phyloP scores from a whole-genome alignment of 192 early-diverging fungal species.

The Ramicandelaber brevisporus region DNA sequence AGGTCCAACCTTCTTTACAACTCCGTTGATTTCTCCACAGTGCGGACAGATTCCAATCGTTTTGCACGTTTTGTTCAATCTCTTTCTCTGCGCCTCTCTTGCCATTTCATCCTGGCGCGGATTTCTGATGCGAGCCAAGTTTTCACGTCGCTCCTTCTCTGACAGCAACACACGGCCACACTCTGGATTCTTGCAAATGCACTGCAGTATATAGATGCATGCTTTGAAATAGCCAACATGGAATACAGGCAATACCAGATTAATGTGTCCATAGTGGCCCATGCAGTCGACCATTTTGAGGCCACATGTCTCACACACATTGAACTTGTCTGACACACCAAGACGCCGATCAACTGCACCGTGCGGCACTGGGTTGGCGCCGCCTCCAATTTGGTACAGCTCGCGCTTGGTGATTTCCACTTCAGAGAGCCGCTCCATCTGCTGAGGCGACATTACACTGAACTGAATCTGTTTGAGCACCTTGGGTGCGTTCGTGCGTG shows the following conservation, averaged over 20 bases:
- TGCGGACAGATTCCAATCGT: slow-evolving; percentile 63
- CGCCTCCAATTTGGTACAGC: slow-evolving; percentile 41
- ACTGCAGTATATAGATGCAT: slow-evolving; percentile 70
- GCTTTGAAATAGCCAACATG: slow-evolving; percentile 94
- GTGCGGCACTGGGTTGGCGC: slow-evolving; percentile 48
- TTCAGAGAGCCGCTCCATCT: slow-evolving; percentile 69
- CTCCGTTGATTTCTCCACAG: slow-evolving; percentile 59
- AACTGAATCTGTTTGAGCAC: slow-evolving; percentile 83
- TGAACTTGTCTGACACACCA: slow-evolving; percentile 64
- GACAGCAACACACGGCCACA: slow-evolving; percentile 74
- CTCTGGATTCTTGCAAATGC: slow-evolving; percentile 93
- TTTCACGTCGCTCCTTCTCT: slow-evolving; percentile 44
- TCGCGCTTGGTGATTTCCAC: slow-evolving; percentile 78
- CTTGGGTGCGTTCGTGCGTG: slow-evolving; percentile 36
- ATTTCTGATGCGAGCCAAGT: slow-evolving; percentile 36
- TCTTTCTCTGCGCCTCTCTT: slow-evolving; percentile 51
- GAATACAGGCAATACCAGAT: slow-evolving; percentile 83
- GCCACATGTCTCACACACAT: slow-evolving; percentile 74
- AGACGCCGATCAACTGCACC: slow-evolving; percentile 80
- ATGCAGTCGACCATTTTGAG: slow-evolving; percentile 69
- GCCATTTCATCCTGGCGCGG: slow-evolving; percentile 64
- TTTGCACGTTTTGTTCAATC: slow-evolving; percentile 63
- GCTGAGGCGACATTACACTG: slow-evolving; percentile 71
- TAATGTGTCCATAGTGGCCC: slow-evolving; percentile 89
- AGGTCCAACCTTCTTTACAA: slow-evolving; percentile 86